Conservation (phyloP, 148 eudicot genomes). For the Pharnaceum exiguum region DNA sequence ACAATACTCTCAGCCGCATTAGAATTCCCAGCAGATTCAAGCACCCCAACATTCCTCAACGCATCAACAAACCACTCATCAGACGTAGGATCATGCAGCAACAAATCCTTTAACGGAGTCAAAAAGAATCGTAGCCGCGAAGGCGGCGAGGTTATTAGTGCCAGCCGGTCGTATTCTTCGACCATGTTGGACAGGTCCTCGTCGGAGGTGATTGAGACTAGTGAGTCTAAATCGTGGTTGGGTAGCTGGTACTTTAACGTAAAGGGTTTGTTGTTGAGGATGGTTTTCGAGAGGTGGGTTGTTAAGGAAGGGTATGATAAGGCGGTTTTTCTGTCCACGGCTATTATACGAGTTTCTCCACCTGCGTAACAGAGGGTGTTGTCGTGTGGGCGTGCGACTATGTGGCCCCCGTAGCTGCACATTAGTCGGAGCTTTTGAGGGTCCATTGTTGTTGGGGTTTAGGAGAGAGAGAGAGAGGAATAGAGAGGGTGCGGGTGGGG, state of each 20-base stretch:
- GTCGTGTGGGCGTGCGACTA: slow-evolving; percentile 66
- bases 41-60: slow-evolving; percentile 39
- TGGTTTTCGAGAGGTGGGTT: slow-evolving; percentile 41
- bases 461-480: slow-evolving; percentile 2
- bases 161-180: slow-evolving; percentile 63
- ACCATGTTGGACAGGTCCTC: slow-evolving; percentile 81
- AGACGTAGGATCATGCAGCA: slow-evolving; percentile 38
- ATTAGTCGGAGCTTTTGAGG: slow-evolving; percentile 62
- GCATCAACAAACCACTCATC: slow-evolving; percentile 70
- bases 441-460: not conserved
- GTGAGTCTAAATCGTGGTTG: slow-evolving; percentile 67
- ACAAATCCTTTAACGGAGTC: slow-evolving; percentile 39
- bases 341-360: slow-evolving; percentile 83
- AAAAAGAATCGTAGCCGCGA: slow-evolving; percentile 65
- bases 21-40: slow-evolving; percentile 26
- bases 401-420: slow-evolving; percentile 81
- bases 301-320: slow-evolving; percentile 35
- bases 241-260: slow-evolving; percentile 78
- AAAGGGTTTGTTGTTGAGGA: slow-evolving; percentile 38
- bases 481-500: slow-evolving; percentile 5
- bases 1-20: slow-evolving; percentile 29
- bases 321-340: slow-evolving; percentile 43
- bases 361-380: slow-evolving; percentile 69
- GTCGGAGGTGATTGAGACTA: slow-evolving; percentile 66
- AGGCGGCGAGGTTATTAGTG: slow-evolving; percentile 27